Base-by-base conservation (phyloP, 495 filamentous ascomycete species). In the Talaromyces stipitatus region DNA sequence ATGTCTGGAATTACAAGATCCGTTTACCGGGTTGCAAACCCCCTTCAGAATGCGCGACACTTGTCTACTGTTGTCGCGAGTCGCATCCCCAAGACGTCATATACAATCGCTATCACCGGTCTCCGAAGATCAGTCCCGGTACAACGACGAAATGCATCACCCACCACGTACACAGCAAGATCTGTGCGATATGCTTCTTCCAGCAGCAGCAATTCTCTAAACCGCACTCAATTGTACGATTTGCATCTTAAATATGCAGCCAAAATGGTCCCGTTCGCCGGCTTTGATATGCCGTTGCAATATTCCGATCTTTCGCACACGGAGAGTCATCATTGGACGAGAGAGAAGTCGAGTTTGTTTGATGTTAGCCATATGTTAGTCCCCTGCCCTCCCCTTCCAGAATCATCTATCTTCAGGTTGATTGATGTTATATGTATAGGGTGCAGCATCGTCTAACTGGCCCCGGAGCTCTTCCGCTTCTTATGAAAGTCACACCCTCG, bases 181-280 rank as follows among this genome's bases (percentile, higher is more conserved):
- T 24, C 9, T 1, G 7, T 26, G n/a, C 14, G 48, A 51, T 51
- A 28, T 30, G 27, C 27, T 2, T 51, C 48, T 16, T 51, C 48
- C 8, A 29, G 24, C 16, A 18, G 16, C 22, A 28, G n/a, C 8
- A 30, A 12, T 8, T 20, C 22, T 2, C 57, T 85, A 61, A 72
- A 69, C 29, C 87, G 83, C 66, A 98, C 94, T 2, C 83, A 87
- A 27, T 82, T 98, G 38, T 86, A 95, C 74, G 85, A 92, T 63
- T 75, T 97, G 23, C 92, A 98, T 69, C 60, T 90, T 53, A 71
- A 74, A 29, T 72, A 89, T 66, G 90, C 90, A 61, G 94, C 80
- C 41, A 96, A 95, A 72, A 95, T 98, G 85, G 92, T 97, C 55
- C 89, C 89, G n/a, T 98, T 96, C 67, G 92, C 87, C 55, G 92